Evolutionary conservation across 306 rosid species (phyloP).

Genomic region (Acacia melanoxylon): DNA sequence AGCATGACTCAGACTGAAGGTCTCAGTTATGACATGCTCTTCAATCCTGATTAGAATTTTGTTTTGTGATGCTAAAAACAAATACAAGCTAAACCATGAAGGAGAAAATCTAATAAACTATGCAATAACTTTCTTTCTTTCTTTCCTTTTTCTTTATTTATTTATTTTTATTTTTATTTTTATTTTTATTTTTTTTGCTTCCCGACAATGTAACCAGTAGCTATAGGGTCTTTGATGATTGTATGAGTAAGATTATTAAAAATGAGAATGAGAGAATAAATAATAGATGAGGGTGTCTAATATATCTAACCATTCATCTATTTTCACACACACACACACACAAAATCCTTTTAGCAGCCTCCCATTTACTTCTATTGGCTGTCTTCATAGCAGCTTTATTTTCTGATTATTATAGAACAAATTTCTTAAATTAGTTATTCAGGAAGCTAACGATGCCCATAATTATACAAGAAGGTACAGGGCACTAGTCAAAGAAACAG

Average conservation of each 20-base stretch:
- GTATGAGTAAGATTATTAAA: neutral
- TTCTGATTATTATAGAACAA: neutral
- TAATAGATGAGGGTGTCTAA: neutral
- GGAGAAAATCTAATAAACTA: neutral
- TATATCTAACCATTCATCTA: too few species aligned
- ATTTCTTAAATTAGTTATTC: neutral
- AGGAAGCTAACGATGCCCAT: neutral
- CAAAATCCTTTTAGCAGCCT: neutral
- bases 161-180: too few species aligned
- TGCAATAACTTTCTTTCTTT: neutral
- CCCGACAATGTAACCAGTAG: neutral
- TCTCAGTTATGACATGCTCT: neutral
- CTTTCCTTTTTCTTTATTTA: too few species aligned
- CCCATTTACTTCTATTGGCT: neutral
- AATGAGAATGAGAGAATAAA: neutral
- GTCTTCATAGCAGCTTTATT: neutral
- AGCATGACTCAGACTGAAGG: constrained; percentile 1
- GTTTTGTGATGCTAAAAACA: neutral
- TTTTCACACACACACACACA: too few species aligned
- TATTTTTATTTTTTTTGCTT: too few species aligned
- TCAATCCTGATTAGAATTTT: neutral
- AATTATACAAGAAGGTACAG: neutral
- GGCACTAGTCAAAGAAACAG: neutral
- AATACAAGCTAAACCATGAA: neutral
- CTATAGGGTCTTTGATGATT: neutral